Percentiles rank a stretch among this genome's conserved stretches.
These are phyloP conservation scores for Hypoxylon fragiforme DNA, from an alignment of 495 filamentous ascomycete species.

Conservation along the genomic window DNA sequence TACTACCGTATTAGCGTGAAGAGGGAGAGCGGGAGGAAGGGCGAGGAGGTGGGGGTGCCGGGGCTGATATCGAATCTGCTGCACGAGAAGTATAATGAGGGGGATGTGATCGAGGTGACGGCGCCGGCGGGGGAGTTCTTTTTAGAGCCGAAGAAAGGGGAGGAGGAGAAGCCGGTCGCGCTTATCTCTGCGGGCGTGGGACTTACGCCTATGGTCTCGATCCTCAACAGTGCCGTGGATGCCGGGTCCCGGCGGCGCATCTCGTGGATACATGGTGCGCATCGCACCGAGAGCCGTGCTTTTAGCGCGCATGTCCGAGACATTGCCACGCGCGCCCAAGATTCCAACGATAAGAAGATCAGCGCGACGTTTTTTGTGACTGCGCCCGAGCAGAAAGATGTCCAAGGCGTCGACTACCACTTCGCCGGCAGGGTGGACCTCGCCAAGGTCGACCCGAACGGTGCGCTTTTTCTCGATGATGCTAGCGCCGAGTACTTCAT, in stretches of 20 bases:
- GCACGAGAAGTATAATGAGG: slow-evolving; percentile 61
- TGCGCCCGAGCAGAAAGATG: slow-evolving; percentile 46
- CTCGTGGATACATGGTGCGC: slow-evolving; percentile 65
- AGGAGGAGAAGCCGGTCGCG: slow-evolving; percentile 55
- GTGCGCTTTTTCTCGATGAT: slow-evolving; percentile 59
- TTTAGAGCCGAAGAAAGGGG: slow-evolving; percentile 49
- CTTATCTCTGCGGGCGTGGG: slow-evolving; percentile 73
- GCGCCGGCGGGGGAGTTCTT: slow-evolving; percentile 75
- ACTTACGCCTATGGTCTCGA: slow-evolving; percentile 67
- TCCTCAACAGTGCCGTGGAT: slow-evolving; percentile 61
- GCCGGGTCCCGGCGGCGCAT: slow-evolving; percentile 51
- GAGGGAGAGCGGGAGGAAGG: slow-evolving; percentile 64
- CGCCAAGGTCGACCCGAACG: slow-evolving; percentile 50
- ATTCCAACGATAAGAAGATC: slow-evolving; percentile 42
- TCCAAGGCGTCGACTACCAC: slow-evolving; percentile 59
- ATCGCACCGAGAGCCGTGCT: slow-evolving; percentile 50
- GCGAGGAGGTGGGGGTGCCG: slow-evolving; percentile 52
- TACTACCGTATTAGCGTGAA: slow-evolving; percentile 75
- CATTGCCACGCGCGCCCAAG: slow-evolving; percentile 45
- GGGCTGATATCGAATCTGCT: slow-evolving; percentile 74
- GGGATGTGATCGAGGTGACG: slow-evolving; percentile 63
- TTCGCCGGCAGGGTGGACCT: slow-evolving; percentile 60
- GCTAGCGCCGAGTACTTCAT: slow-evolving; percentile 64
- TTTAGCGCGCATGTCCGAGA: slow-evolving; percentile 56
- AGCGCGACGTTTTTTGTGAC: slow-evolving; percentile 48